Evolutionary conservation across 2,329 filamentous ascomycete species (phyloP), one percentile per base, ranked within the genome.

Genomic region (Colletotrichum tanaceti): DNA sequence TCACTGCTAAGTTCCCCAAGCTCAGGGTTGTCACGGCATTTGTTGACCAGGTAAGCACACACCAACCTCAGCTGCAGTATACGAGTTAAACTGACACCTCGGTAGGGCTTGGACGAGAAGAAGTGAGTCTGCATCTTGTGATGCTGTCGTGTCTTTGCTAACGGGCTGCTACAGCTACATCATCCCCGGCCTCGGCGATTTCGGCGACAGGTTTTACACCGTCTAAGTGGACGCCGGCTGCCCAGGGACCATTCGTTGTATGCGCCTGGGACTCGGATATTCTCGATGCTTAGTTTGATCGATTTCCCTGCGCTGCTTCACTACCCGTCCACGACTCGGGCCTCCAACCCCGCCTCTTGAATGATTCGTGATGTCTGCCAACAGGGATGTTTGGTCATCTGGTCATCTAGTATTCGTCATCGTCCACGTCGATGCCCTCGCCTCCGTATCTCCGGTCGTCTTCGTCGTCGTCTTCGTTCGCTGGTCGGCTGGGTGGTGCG

Each of bases 181-280:
- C 76, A 89, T 97, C 63, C 95, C 95, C 35, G 95, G 95, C 35
- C 86, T 98, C 20, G 95, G 95, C 73, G 95, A 98, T 79, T 98
- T 98, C 80, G 95, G 95, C 69, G 95, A 98, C 79, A 87, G 95
- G 72, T 98, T 96, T 81, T 98, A 98, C 80, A 98, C 95, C 64
- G 88, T 97, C 79, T 97, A 78, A 80, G 71, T 55, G 43, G 22
- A 50, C 20, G 18, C 41, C 32, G 53, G 22, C 20, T 39, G 16
- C 22, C 22, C 61, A 32, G 18, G 35, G 14, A 14, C 18, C 20
- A 4, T 55, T 49, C 14, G 7, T 55, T 54, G 10, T 44, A 18
- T 43, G 35, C 20, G n/a, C 41, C n/a, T 28, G 28, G n/a, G 22
- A 38, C 11, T 24, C 32, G 9, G 6, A 44, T 43, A 16, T 39